phyloP scores from a whole-genome alignment of 768 basidiomycete genomes.

The Pleurotus giganteus region DNA sequence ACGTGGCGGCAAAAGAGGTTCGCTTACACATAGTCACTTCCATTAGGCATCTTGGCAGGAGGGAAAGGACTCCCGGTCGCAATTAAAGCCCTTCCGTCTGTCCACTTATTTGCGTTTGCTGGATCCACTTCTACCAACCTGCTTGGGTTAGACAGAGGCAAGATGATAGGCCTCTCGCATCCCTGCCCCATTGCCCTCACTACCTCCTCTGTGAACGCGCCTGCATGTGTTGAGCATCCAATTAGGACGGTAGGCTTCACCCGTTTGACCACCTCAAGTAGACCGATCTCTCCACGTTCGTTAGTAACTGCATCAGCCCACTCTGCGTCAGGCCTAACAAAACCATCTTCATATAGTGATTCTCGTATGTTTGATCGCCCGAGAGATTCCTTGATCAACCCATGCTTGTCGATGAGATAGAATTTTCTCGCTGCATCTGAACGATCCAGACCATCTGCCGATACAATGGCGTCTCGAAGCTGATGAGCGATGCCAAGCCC shows the following conservation, averaged over 20 bases:
- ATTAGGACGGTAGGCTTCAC: constrained; percentile 82
- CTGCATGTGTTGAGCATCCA: constrained; percentile 76
- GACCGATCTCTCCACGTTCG: constrained; percentile 39
- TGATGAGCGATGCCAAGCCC: constrained; percentile 80
- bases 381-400: constrained; percentile 55
- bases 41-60: constrained; percentile 61
- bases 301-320: constrained; percentile 42
- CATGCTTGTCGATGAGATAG: constrained; percentile 71
- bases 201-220: constrained; percentile 76
- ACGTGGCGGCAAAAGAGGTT: neutral
- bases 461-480: constrained; percentile 71
- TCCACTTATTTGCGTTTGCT: constrained; percentile 73
- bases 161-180: constrained; percentile 75
- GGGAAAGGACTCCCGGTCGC: constrained; percentile 87
- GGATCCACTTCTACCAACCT: constrained; percentile 73
- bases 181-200: constrained; percentile 65
- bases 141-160: constrained; percentile 84
- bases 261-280: constrained; percentile 69
- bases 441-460: constrained; percentile 45
- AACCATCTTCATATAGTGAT: constrained; percentile 41
- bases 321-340: constrained; percentile 54
- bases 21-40: constrained; percentile 63
- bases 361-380: constrained; percentile 39
- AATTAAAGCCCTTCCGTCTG: constrained; percentile 72
- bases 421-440: constrained; percentile 65